These are phyloP conservation scores for Hygrocybe punicea DNA, from an alignment of 768 basidiomycete species.

Conservation along the genomic window DNA sequence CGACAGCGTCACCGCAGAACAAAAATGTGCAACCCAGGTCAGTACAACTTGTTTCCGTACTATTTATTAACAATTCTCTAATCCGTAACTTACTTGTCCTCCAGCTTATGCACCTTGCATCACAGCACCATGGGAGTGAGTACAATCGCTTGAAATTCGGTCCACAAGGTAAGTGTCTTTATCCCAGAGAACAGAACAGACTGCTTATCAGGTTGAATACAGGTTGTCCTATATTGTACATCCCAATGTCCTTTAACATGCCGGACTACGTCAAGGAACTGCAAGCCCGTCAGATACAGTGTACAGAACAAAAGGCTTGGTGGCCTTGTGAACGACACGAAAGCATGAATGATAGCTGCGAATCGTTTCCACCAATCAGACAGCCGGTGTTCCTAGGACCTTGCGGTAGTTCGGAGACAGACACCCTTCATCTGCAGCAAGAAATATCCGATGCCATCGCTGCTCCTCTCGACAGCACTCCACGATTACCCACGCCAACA, in stretches of 20 bases:
- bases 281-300: slow-evolving; percentile 47
- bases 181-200: neutral
- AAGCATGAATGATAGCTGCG: slow-evolving; percentile 3
- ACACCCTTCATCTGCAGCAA: slow-evolving; percentile 36
- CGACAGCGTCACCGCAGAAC: neutral
- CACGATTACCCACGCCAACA: slow-evolving; percentile 7
- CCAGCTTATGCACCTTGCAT: slow-evolving; percentile 58
- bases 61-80: neutral
- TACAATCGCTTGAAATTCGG: slow-evolving; percentile 72
- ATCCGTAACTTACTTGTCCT: neutral
- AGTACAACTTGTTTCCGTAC: neutral
- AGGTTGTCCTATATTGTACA: slow-evolving; percentile 59
- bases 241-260: slow-evolving; percentile 59
- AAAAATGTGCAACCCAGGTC: slow-evolving; percentile 5
- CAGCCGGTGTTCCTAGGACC: slow-evolving; percentile 30
- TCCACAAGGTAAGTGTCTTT: slow-evolving; percentile 26
- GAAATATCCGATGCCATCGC: slow-evolving; percentile 55
- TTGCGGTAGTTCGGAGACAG: slow-evolving; percentile 14
- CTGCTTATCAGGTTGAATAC: slow-evolving; percentile 8
- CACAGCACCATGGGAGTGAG: slow-evolving; percentile 70
- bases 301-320: slow-evolving; percentile 43
- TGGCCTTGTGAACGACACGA: slow-evolving; percentile 39
- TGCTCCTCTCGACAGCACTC: slow-evolving; percentile 33
- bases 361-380: slow-evolving; percentile 2
- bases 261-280: slow-evolving; percentile 58